Base-by-base conservation (phyloP, 768 basidiomycete genomes). In the Termitomyces sp. region DNA sequence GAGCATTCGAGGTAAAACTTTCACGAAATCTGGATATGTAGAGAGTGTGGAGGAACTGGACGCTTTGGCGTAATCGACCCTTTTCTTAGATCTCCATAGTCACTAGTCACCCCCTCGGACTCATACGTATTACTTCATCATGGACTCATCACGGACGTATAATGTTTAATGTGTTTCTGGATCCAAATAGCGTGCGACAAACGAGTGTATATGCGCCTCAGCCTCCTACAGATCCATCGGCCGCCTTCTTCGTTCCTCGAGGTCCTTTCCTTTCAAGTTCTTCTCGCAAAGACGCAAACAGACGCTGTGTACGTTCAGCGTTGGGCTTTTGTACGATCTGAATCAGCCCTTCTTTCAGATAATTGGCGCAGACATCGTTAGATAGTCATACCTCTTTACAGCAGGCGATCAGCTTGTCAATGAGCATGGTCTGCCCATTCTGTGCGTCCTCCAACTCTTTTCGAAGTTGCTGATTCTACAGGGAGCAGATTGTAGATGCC, bases 371-470 rank as follows among this genome's bases (percentile, higher is more conserved):
- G 40, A 16, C 46, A 50, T 38, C 16, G 19, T 14, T 19, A 50
- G 51, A 57, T 37, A 25, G 12, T 11, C 86, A 69, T 64, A 91
- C 91, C 83, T 92, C 91, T 78, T 90, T 90, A 77, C 90, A 93
- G 65, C 90, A 93, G 23, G 86, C 78, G 62, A 92, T 86, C 50
- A 93, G 77, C 64, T 90, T 91, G 73, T 93, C 90, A 58, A 93
- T 86, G 57, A 93, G 79, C 74, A 86, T 79, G 25, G 88, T 82
- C 69, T 92, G 90, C 44, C 84, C 84, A 58, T 83, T 85, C 68
- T 90, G 89, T 21, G 84, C 82, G n/a, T 89, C 86, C 62, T 92
- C 90, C 55, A 93, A 75, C 51, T 92, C 87, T 68, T 87, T 87
- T 64, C 82, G 81, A 58, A 90, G 78, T 64, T 85, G 83, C 59